phyloP scores from a whole-genome alignment of 202 grass and related monocot genomes.

The Alloteropsis angusta region DNA sequence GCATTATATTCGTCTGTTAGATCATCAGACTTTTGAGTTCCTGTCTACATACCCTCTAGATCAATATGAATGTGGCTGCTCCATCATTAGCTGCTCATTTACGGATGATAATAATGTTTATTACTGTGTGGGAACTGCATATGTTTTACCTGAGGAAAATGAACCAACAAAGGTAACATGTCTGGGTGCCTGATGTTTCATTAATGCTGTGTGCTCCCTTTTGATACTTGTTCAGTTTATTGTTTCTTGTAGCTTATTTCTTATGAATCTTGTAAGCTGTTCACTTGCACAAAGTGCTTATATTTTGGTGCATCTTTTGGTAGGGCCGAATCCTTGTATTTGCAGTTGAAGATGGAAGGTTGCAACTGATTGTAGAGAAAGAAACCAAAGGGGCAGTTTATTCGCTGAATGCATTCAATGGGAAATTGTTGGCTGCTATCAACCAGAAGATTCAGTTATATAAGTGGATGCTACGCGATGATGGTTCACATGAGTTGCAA shows the following conservation, averaged over 20 bases:
- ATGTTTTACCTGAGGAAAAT: conserved; percentile 98
- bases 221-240: background rate
- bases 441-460: conserved; percentile 99
- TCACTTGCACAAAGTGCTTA: background rate
- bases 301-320: conserved; percentile 10
- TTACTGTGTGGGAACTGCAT: conserved; percentile 89
- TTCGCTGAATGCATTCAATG: conserved; percentile 89
- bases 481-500: conserved; percentile 76
- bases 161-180: conserved; percentile 79
- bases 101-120: conserved; percentile 80
- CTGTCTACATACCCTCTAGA: conserved; percentile 71
- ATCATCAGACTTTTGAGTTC: conserved; percentile 88
- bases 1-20: conserved; percentile 75
- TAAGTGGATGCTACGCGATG: conserved; percentile 75
- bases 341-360: conserved; percentile 80
- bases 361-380: conserved; percentile 88
- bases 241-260: background rate
- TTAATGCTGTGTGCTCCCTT: background rate
- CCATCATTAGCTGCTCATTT: conserved; percentile 87
- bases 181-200: background rate
- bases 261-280: background rate
- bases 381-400: conserved; percentile 97
- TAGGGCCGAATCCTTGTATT: conserved; percentile 90
- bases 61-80: conserved; percentile 81
- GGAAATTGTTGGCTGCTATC: conserved; percentile 90